Evolutionary conservation across 2,329 filamentous ascomycete genomes (phyloP), one percentile per base, ranked within the genome.

Genomic region (Colletotrichum orbiculare): DNA sequence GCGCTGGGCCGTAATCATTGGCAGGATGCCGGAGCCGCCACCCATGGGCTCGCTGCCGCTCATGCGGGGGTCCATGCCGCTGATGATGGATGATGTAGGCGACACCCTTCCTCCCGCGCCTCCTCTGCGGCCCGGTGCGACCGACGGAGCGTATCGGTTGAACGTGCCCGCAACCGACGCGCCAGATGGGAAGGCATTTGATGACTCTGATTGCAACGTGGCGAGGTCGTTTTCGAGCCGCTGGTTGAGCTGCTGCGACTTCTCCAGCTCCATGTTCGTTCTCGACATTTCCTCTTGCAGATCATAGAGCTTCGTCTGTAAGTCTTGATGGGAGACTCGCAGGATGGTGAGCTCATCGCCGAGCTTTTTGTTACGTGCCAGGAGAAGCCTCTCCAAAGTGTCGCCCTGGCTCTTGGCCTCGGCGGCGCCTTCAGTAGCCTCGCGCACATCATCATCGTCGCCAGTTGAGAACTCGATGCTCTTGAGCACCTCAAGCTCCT

Each of bases 1-100:
- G 67, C 96, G 91, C 79, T 99, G 96, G 2, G 96, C 96, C 39
- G 96, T 97, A 56, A 99, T 92, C 96, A 99, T 99, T 39, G 96
- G 96, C 33, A 99, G 82, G 69, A 99, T 97, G 11, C 94, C 93
- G 0, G 92, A 92, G 55, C 90, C 91, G 58, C 92, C 85, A 38
- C 91, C 91, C 60, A 90, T 85, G 8, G 89, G 83, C 50, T 93
- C 91, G 13, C 84, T 80, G 43, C 83, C 78, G 52, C 79, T 81
- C 46, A 81, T 82, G 47, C 87, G 85, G 25, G 91, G 89, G 73
- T 97, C 92, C 74, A 97, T 94, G n/a, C 96, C 96, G 66, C 94
- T 97, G 72, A 99, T 98, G 72, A 99, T 98, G 17, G 95, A 98
- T 4, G 95, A 98, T 1, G 96, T 98, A 0, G 96, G 96, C 3